phyloP scores from a whole-genome alignment of 352 stramenopile species.

The Phytophthora citrophthora region DNA sequence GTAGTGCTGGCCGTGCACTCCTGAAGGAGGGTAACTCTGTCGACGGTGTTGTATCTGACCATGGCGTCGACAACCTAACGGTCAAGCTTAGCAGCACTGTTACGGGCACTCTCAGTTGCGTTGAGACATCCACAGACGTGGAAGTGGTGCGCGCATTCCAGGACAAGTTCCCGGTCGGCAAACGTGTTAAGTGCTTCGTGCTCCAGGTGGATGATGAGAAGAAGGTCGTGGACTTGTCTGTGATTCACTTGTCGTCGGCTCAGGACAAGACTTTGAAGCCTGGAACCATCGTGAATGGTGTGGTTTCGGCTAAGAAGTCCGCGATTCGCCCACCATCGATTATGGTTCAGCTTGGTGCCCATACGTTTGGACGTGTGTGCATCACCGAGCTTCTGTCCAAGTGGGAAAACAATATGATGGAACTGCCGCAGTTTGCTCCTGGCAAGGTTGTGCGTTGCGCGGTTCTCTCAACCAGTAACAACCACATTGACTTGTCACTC shows the following conservation, averaged over 20 bases:
- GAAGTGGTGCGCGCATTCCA: constrained; percentile 64
- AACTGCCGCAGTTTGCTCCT: constrained; percentile 63
- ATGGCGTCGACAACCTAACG: constrained; percentile 55
- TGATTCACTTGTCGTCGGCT: constrained; percentile 51
- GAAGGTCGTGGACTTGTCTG: constrained; percentile 76
- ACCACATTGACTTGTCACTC: constrained; percentile 81
- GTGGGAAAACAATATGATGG: constrained; percentile 80
- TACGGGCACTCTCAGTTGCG: constrained; percentile 58
- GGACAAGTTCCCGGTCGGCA: constrained; percentile 78
- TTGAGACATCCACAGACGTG: constrained; percentile 76
- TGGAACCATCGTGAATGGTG: constrained; percentile 68
- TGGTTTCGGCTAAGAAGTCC: constrained; percentile 79
- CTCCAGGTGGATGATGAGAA: constrained; percentile 74
- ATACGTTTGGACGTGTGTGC: constrained; percentile 83
- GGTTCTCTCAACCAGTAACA: constrained; percentile 58
- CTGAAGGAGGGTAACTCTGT: constrained; percentile 61
- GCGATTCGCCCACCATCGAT: constrained; percentile 77
- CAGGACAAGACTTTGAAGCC: constrained; percentile 45
- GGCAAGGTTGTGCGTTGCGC: constrained; percentile 79
- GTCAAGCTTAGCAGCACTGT: constrained; percentile 82
- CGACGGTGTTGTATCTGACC: constrained; percentile 77
- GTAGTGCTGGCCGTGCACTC: constrained; percentile 71
- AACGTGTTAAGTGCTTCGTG: constrained; percentile 72
- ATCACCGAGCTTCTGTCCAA: constrained; percentile 76
- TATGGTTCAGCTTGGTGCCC: constrained; percentile 84